Evolutionary conservation across 768 basidiomycete species (phyloP).

Genomic region (Clitopilus hobsonii): DNA sequence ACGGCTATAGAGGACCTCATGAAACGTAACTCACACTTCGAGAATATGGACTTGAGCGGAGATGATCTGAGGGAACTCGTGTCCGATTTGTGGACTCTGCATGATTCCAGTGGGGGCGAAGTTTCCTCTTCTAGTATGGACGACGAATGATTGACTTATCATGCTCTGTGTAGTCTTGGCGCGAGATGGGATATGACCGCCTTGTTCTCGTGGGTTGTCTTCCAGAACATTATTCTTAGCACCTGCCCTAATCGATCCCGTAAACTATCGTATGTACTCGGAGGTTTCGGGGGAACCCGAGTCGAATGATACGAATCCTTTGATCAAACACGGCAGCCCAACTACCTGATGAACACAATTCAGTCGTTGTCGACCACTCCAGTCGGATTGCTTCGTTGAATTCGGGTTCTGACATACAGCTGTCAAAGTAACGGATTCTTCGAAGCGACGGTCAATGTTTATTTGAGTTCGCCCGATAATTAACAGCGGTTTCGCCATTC

Average conservation of each 20-base stretch:
- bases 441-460: background rate
- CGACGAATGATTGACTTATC: background rate
- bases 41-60: conserved; percentile 36
- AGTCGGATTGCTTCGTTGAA: too few relatives aligned
- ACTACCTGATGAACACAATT: too few relatives aligned
- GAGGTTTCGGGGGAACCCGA: background rate
- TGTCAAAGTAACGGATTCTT: background rate
- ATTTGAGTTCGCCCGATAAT: background rate
- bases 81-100: conserved; percentile 56
- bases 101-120: conserved; percentile 32
- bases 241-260: background rate
- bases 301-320: too few relatives aligned
- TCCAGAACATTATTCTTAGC: background rate
- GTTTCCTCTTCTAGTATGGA: background rate
- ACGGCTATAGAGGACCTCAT: conserved; percentile 40
- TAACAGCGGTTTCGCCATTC: background rate
- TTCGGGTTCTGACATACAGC: too few relatives aligned
- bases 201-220: too few relatives aligned
- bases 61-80: conserved; percentile 57
- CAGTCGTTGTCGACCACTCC: too few relatives aligned
- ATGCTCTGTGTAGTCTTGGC: background rate
- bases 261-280: background rate
- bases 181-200: background rate
- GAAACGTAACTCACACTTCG: conserved; percentile 30
- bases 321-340: too few relatives aligned